phyloP scores from a whole-genome alignment of 2,329 filamentous ascomycete genomes.

The Arthrobotrys conoides region DNA sequence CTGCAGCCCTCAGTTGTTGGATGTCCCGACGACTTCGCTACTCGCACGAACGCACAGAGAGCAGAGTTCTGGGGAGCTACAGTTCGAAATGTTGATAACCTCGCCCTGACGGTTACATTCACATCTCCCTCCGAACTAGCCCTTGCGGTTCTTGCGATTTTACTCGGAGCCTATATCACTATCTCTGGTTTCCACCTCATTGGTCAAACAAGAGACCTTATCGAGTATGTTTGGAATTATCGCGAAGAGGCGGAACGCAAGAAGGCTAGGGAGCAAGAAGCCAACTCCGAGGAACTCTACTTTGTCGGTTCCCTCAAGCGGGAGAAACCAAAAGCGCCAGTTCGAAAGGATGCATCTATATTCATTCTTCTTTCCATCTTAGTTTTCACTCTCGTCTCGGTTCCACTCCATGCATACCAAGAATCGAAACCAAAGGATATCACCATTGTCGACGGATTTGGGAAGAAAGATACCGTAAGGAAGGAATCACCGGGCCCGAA shows the following conservation, averaged over 20 bases:
- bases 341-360: constrained; percentile 43
- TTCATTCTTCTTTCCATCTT: constrained; percentile 47
- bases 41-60: constrained; percentile 1
- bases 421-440: constrained; percentile 28
- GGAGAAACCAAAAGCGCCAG: constrained; percentile 46
- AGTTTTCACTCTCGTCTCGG: constrained; percentile 39
- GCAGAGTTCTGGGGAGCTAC: constrained; percentile 37
- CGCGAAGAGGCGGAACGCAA: constrained; percentile 44
- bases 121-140: constrained; percentile 35
- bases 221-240: constrained; percentile 49
- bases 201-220: constrained; percentile 7
- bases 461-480: constrained; percentile 9
- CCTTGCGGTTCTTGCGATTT: constrained; percentile 29
- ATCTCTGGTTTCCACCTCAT: constrained; percentile 52
- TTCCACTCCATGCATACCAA: constrained; percentile 43
- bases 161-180: constrained; percentile 44
- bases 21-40: constrained; percentile 24
- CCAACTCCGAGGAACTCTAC: constrained; percentile 49
- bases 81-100: constrained; percentile 12
- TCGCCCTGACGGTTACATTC: constrained; percentile 29
- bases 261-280: constrained; percentile 40
- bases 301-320: constrained; percentile 48
- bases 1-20: constrained; percentile 29
- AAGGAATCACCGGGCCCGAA: constrained; percentile 19
- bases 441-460: constrained; percentile 39